These are phyloP conservation scores for Ganoderma boninense DNA, from an alignment of 1,284 basidiomycete species.

Conservation along the genomic window DNA sequence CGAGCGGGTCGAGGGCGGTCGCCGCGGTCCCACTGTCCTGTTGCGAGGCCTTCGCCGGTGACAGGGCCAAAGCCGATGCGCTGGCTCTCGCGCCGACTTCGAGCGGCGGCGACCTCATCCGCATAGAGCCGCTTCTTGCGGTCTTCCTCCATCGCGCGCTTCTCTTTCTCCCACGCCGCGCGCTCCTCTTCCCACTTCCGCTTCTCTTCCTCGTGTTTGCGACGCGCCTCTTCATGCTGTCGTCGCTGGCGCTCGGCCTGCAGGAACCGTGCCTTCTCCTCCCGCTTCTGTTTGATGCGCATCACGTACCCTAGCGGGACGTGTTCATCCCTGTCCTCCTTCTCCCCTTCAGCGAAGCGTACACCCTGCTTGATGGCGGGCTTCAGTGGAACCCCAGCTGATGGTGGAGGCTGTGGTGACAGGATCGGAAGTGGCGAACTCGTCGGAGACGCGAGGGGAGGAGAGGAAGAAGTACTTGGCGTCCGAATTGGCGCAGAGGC, in stretches of 20 bases:
- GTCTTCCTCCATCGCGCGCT: conserved; percentile 62
- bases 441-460: conserved; percentile 19
- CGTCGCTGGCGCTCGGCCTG: conserved; percentile 65
- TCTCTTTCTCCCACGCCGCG: conserved; percentile 63
- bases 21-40: conserved; percentile 31
- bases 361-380: conserved; percentile 62
- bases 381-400: conserved; percentile 20
- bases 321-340: conserved; percentile 67
- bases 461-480: conserved; percentile 18
- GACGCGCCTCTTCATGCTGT: conserved; percentile 58
- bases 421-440: conserved; percentile 17
- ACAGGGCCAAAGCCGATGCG: conserved; percentile 40
- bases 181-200: conserved; percentile 62
- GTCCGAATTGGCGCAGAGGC: conserved; percentile 28
- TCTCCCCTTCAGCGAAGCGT: conserved; percentile 69
- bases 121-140: conserved; percentile 59
- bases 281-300: conserved; percentile 72
- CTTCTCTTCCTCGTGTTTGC: conserved; percentile 55
- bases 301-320: conserved; percentile 74
- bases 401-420: conserved; percentile 27
- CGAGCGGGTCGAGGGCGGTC: conserved; percentile 33
- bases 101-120: conserved; percentile 68
- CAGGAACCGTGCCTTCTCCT: conserved; percentile 75
- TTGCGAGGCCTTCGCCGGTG: conserved; percentile 33
- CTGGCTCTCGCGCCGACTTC: conserved; percentile 64